A percentile compares a stretch with the other conserved stretches of the same genome.
phyloP scores from a whole-genome alignment of 2,329 filamentous ascomycete species.

The Pseudovirgaria hyperparasitica region DNA sequence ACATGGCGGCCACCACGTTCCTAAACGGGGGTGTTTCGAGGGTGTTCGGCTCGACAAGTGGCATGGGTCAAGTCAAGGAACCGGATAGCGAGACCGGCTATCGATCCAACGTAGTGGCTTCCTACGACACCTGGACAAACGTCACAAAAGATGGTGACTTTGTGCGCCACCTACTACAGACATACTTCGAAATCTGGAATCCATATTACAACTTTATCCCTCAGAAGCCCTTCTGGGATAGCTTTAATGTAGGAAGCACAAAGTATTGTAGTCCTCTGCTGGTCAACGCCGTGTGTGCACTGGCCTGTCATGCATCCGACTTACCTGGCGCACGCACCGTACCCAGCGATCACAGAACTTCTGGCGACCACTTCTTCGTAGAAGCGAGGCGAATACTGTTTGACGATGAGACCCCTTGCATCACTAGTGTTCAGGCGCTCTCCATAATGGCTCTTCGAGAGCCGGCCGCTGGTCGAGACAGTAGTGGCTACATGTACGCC shows the following conservation, averaged over 20 bases:
- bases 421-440: constrained; percentile 63
- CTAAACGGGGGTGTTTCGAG: constrained; percentile 20
- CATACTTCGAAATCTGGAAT: constrained; percentile 63
- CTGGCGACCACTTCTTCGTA: constrained; percentile 63
- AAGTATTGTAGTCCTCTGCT: constrained; percentile 57
- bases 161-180: constrained; percentile 49
- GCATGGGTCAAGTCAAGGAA: constrained; percentile 21
- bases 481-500: constrained; percentile 59
- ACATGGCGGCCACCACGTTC: constrained; percentile 23
- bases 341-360: constrained; percentile 48
- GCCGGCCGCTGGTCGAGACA: constrained; percentile 59
- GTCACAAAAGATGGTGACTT: constrained; percentile 46
- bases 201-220: constrained; percentile 62
- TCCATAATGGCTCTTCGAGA: constrained; percentile 66
- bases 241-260: constrained; percentile 47
- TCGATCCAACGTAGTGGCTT: constrained; percentile 4
- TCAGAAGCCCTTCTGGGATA: constrained; percentile 56
- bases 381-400: constrained; percentile 52
- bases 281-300: constrained; percentile 51
- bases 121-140: constrained; percentile 41
- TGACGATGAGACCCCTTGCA: constrained; percentile 42
- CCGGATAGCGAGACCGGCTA: constrained; percentile 16
- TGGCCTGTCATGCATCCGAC: constrained; percentile 57
- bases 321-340: constrained; percentile 51
- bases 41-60: constrained; percentile 25